phyloP scores from a whole-genome alignment of 202 grass and related monocot species.

The Brachypodium distachyon region DNA sequence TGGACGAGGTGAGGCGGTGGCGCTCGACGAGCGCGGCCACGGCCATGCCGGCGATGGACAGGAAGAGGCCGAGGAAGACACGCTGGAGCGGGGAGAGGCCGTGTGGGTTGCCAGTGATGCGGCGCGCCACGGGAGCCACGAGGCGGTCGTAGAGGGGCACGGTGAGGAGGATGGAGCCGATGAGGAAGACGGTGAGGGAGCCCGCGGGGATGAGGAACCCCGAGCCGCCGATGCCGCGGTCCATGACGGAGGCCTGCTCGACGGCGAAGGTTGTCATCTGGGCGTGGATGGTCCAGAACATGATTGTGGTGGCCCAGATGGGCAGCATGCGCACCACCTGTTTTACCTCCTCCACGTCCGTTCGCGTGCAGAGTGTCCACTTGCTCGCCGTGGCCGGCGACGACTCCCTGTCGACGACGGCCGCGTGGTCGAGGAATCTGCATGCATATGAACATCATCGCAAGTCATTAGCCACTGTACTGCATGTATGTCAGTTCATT shows the following conservation, averaged over 20 bases:
- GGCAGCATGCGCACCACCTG: slow-evolving; percentile 69
- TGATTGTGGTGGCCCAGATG: slow-evolving; percentile 64
- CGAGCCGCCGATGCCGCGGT: slow-evolving; percentile 42
- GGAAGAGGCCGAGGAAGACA: slow-evolving; percentile 46
- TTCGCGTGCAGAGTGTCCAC: slow-evolving; percentile 38
- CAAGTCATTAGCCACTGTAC: not conserved
- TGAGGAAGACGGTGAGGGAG: slow-evolving; percentile 62
- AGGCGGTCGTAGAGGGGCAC: slow-evolving; percentile 64
- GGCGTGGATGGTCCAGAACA: slow-evolving; percentile 70
- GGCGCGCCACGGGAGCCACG: slow-evolving; percentile 27
- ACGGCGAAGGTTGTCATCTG: slow-evolving; percentile 85
- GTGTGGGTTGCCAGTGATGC: slow-evolving; percentile 43
- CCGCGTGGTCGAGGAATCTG: slow-evolving; percentile 57
- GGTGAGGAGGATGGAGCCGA: slow-evolving; percentile 63
- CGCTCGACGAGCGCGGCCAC: slow-evolving; percentile 42
- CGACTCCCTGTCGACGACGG: not conserved
- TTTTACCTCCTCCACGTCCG: slow-evolving; percentile 79
- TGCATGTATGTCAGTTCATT: no score
- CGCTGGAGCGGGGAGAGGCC: slow-evolving; percentile 63
- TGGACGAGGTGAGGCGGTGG: slow-evolving; percentile 14
- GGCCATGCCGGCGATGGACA: slow-evolving; percentile 55
- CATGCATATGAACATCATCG: not conserved
- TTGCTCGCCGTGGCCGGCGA: not conserved
- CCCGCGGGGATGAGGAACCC: slow-evolving; percentile 47
- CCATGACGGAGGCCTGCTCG: slow-evolving; percentile 43